Evolutionary conservation across 2,329 filamentous ascomycete species (phyloP).

Genomic region (Exserohilum rostratum): DNA sequence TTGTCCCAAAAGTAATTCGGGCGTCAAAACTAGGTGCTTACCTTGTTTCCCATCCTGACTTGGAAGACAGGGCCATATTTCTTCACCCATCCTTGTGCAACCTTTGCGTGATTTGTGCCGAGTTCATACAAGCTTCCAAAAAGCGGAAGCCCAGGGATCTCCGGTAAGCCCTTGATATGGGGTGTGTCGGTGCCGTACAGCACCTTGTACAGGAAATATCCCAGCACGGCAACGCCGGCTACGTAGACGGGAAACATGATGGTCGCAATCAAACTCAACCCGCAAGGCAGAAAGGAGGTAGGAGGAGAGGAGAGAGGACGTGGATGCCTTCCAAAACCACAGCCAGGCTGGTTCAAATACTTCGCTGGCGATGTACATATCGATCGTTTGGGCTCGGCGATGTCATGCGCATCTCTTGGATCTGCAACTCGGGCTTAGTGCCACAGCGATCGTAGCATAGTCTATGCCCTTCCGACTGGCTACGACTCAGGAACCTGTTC

Average conservation of each 20-base stretch:
- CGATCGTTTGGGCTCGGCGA: too few species aligned
- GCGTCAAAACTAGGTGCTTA: too few species aligned
- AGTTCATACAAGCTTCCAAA: conserved; percentile 56
- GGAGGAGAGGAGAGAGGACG: not conserved
- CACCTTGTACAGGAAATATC: conserved; percentile 50
- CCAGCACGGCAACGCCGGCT: conserved; percentile 49
- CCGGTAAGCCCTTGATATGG: conserved; percentile 56
- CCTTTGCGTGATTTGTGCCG: conserved; percentile 54
- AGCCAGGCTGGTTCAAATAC: too few species aligned
- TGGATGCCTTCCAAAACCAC: too few species aligned
- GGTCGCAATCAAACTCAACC: conserved; percentile 1
- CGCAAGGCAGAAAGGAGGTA: not conserved
- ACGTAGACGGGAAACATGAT: conserved; percentile 52
- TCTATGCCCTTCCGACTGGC: conserved; percentile 13
- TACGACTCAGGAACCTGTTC: not conserved
- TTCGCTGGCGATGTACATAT: too few species aligned
- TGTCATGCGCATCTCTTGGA: not conserved
- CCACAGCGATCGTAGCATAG: conserved; percentile 10
- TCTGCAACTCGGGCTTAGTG: not conserved
- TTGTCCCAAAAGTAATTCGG: too few species aligned
- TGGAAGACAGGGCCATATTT: conserved; percentile 59
- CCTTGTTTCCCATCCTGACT: conserved; percentile 68
- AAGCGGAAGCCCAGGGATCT: conserved; percentile 55
- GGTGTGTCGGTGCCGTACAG: conserved; percentile 56
- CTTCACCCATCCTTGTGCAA: conserved; percentile 54